Base-by-base conservation (phyloP, 768 basidiomycete species). In the Pilatotrama ljubarskyi region DNA sequence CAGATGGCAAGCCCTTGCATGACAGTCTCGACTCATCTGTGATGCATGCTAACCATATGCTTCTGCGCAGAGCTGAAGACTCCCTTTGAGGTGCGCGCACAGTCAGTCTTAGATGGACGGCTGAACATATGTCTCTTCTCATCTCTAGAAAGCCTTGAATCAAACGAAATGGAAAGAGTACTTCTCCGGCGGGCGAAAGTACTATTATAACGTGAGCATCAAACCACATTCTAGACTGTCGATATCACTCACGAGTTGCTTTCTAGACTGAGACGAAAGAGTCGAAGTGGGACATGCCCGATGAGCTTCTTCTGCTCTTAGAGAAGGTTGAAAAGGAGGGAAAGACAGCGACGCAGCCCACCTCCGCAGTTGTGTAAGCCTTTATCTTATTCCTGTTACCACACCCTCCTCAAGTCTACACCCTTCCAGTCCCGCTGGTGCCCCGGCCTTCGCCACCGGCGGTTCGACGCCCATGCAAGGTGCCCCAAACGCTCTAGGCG, bases 211-310 rank as follows among this genome's bases (percentile, higher is more conserved):
- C 71, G 92, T 91, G 59, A 42, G 84, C 70, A 17, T 14, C 13
- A 37, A 15, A 35, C 32, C 25, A 44, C 32, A 26, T 14, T 15
- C 26, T 11, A n/a, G 41, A 32, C 48, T 24, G 3, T 41, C 32
- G 48, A 7, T 7, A 35, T 52, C 5, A 5, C 29, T 18, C 10
- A 42, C 17, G 14, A 18, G 25, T 36, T 20, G 59, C 38, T 50
- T 15, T 68, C 2, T 68, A 97, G 88, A 89, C 86, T 32, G 87
- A 90, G 41, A 83, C 87, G 29, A 96, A 94, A 66, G 92, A 96
- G 74, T 96, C 95, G 2, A 93, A 95, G 78, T 98, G 97, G 97
- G 93, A 96, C 59, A 90, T 96, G 86, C 97, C 97, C 10, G 88
- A 93, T 54, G 95, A 98, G 68, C 83, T 99, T 25, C 75, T 89